Base-by-base conservation (phyloP, 495 filamentous ascomycete genomes). In the Baudoinia panamericana region DNA sequence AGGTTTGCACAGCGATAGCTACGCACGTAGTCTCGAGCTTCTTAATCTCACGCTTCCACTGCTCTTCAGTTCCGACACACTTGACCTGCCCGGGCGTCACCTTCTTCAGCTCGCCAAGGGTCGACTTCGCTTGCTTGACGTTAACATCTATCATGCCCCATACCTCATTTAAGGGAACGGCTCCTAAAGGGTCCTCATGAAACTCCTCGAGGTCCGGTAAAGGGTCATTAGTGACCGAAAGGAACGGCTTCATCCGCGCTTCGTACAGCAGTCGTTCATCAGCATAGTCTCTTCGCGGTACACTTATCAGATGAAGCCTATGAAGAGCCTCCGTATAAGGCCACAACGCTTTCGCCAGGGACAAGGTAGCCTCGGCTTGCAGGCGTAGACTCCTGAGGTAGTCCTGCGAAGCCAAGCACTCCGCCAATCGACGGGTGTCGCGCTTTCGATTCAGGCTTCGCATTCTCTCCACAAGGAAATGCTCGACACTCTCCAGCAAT, bases 171-270 rank as follows among this genome's bases (percentile, higher is more conserved):
- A n/a, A n/a, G n/a, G n/a, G n/a, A 19, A 62, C 55, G 12, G 65
- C 52, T 1, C 59, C 64, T 31, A 64, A 58, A 3, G 69, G 55
- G 1, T 61, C 56, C 12, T 62, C 55, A 12, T 52, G 45, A 50
- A 82, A 82, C 17, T 76, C 69, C 4, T 75, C 70, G 41, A 69
- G 84, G 0, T 75, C 63, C 0, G 80, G 73, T n/a, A 86, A 61
- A 44, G 78, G 73, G 0, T 85, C 84, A 7, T 84, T 59, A 16
- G 68, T 66, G 28, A 95, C 73, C 4, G 62, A 53, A 5, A 77
- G 62, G 45, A 93, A 95, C 0, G 85, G 84, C 52, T 84, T 88
- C 85, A 94, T 90, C 25, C 90, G 80, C 2, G 93, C 61, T 46
- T 90, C 77, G 58, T 93, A 93, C 5, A 87, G 75, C 19, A 88